Base-by-base conservation (phyloP, 495 filamentous ascomycete species). In the Aspergillus panamensis region DNA sequence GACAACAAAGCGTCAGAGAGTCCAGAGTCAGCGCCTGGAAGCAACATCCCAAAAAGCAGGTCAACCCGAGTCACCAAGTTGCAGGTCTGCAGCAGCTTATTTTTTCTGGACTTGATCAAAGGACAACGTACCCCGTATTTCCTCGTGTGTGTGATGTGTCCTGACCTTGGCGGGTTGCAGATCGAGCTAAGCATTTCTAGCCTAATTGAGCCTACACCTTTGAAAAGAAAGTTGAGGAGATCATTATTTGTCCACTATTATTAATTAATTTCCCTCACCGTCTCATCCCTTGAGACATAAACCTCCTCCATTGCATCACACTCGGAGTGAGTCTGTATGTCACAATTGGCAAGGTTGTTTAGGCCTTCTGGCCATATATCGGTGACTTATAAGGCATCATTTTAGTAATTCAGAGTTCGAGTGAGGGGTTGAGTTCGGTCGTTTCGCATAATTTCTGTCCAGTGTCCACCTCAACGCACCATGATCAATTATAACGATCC, bases 221-320 rank as follows among this genome's bases (percentile, higher is more conserved):
- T 5, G 25, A 21, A 39, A 39, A 39, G 35, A 39, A 39, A 39
- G 35, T 39, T 47, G 48, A 52, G 56, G 48, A 58, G 56, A 53
- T 60, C 58, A 35, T 51, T 39, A 55, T 49, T 48, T 25, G 25
- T 25, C 25, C 25, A 16, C 29, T 40, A 30, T 32, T 19, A 29
- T 37, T 20, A 17, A 52, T 48, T 42, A 51, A 25, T 57, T 50
- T 53, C 47, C 44, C 61, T 60, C 61, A 63, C 53, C 57, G 51
- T 53, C 55, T 58, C 42, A 21, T 21, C 33, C 56, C 50, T 58
- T 51, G 48, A 40, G 31, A 47, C 31, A 21, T 45, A 35, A 13
- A 35, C 43, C 19, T 53, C 56, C 21, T 40, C 32, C 3, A 51
- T 48, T 37, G 55, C 30, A 30, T 31, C 29, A n/a, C 4, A 17